Evolutionary conservation across 2,329 filamentous ascomycete genomes (phyloP).

Genomic region (Ascochyta pisi): DNA sequence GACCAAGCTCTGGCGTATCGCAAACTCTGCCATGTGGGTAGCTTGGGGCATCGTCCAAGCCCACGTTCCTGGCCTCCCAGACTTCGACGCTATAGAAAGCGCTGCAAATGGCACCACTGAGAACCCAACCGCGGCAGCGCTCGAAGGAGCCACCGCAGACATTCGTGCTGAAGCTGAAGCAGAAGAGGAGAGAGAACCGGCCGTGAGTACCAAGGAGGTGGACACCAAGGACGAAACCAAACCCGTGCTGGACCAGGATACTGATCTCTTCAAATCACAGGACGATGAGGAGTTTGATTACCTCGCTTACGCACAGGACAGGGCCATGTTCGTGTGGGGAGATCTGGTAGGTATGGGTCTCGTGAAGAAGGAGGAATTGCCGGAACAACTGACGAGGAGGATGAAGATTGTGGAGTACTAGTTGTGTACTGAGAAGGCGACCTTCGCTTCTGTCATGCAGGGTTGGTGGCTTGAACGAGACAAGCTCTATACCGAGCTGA

Average conservation of each 20-base stretch:
- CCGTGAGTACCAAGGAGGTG: slow-evolving; percentile 34
- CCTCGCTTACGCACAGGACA: slow-evolving; percentile 85
- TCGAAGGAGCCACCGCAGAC: slow-evolving; percentile 37
- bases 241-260: slow-evolving; percentile 34
- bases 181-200: slow-evolving; percentile 1
- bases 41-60: slow-evolving; percentile 98
- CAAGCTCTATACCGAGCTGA: too few relatives aligned
- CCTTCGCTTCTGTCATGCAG: too few relatives aligned
- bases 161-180: slow-evolving; percentile 26
- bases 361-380: slow-evolving; percentile 76
- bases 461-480: too few relatives aligned
- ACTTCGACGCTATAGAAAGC: slow-evolving; percentile 46
- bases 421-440: background rate
- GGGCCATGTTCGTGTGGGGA: slow-evolving; percentile 93
- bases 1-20: slow-evolving; percentile 82
- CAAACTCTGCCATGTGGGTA: slow-evolving; percentile 89
- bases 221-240: slow-evolving; percentile 32
- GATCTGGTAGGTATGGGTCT: slow-evolving; percentile 82
- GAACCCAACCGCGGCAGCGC: slow-evolving; percentile 28
- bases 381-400: slow-evolving; percentile 66
- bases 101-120: slow-evolving; percentile 19
- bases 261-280: slow-evolving; percentile 56
- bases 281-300: slow-evolving; percentile 85
- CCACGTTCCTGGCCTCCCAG: slow-evolving; percentile 76
- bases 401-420: slow-evolving; percentile 73